phyloP scores from a whole-genome alignment of 2,329 filamentous ascomycete genomes.

The Orbilia blumenaviensis region DNA sequence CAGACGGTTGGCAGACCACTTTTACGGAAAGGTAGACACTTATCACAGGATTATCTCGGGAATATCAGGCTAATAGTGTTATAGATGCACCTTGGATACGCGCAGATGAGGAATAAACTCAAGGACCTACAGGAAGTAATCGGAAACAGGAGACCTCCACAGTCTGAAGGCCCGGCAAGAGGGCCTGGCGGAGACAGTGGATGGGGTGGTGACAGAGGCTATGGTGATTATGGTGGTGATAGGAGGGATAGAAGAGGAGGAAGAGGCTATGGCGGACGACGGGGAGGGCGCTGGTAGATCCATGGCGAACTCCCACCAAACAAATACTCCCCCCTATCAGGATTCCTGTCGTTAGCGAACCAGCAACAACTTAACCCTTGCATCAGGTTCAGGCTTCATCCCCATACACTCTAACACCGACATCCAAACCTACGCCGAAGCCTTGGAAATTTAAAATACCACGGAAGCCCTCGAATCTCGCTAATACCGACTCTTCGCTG shows the following conservation, averaged over 20 bases:
- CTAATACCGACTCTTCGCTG: no score
- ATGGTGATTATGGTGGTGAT: conserved; percentile 61
- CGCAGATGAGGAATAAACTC: conserved; percentile 94
- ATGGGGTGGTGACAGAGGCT: conserved; percentile 33
- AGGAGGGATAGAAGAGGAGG: conserved; percentile 60
- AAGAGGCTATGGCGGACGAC: conserved; percentile 54
- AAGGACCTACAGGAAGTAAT: conserved; percentile 88
- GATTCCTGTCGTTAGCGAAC: no score
- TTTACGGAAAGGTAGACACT: conserved; percentile 78
- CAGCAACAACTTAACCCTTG: no score
- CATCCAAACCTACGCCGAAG: no score
- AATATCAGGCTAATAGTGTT: background rate
- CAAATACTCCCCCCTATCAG: background rate
- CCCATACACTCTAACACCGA: no score
- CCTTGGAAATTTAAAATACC: no score
- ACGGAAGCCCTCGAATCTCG: no score
- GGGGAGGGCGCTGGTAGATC: conserved; percentile 57
- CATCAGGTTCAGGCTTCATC: no score
- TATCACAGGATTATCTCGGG: background rate
- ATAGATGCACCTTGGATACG: conserved; percentile 93
- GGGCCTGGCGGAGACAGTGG: conserved; percentile 49
- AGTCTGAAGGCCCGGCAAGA: conserved; percentile 63
- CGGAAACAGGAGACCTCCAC: conserved; percentile 73
- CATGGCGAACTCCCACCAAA: background rate
- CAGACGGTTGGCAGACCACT: conserved; percentile 90